These are phyloP conservation scores for Mortierella sp. DNA, from an alignment of 371 early-diverging fungal genomes.

Conservation along the genomic window DNA sequence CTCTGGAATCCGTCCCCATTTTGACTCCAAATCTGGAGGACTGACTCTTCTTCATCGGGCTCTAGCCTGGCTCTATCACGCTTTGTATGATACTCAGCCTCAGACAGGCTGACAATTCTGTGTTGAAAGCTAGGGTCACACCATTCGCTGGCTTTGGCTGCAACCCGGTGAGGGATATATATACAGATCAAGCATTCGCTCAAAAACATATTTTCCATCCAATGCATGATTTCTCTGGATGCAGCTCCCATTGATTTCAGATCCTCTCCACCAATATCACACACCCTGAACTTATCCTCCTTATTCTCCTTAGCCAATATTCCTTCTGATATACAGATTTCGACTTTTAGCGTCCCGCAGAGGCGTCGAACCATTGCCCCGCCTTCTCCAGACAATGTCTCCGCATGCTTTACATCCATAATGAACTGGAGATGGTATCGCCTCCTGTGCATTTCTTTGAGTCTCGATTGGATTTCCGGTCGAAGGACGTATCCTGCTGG, in stretches of 20 bases:
- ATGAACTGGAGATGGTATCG: conserved; percentile 31
- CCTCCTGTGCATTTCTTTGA: conserved; percentile 13
- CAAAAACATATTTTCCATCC: conserved; percentile 4
- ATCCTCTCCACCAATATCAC: conserved; percentile 21
- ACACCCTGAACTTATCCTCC: conserved; percentile 3
- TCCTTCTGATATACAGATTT: conserved; percentile 4
- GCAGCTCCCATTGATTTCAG: background rate
- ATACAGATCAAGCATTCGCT: conserved; percentile 8
- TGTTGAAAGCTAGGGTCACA: background rate
- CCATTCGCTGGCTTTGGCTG: background rate
- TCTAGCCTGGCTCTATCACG: background rate
- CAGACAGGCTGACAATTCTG: background rate
- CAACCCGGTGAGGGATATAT: conserved; percentile 19
- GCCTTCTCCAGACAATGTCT: background rate
- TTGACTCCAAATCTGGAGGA: conserved; percentile 3
- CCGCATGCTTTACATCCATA: background rate
- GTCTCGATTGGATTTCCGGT: conserved; percentile 23
- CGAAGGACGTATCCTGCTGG: conserved; percentile 32
- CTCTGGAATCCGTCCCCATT: background rate
- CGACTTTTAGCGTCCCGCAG: background rate
- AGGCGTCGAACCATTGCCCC: conserved; percentile 1
- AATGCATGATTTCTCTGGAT: background rate
- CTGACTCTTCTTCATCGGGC: conserved; percentile 28
- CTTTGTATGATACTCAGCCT: background rate
- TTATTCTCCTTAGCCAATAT: background rate